Conservation (phyloP, 2,329 filamentous ascomycete species). For the Diaporthe ilicicola region DNA sequence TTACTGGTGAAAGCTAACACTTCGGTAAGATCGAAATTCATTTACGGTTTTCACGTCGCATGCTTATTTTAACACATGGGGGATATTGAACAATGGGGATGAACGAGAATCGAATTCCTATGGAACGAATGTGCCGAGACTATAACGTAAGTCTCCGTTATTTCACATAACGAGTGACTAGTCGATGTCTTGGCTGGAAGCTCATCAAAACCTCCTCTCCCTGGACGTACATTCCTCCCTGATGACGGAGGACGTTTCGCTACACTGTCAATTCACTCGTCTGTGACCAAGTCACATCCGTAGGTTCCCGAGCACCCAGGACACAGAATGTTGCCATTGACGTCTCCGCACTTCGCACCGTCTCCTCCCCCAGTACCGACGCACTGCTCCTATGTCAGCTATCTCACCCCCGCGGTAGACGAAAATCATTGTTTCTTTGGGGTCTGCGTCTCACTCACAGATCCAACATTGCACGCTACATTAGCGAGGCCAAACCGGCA, state of each 20-base stretch:
- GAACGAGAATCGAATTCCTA: neutral
- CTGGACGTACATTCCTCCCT: neutral
- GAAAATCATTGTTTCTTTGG: neutral
- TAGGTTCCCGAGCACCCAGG: neutral
- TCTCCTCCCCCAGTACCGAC: neutral
- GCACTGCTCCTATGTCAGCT: neutral
- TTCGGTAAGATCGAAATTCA: too few species aligned
- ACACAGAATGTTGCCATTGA: neutral
- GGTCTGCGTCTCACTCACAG: neutral
- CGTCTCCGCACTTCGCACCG: neutral
- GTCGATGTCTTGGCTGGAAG: neutral
- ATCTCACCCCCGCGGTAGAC: neutral
- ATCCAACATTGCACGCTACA: neutral
- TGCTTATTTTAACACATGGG: neutral
- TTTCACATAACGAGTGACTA: neutral
- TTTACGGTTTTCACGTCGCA: neutral
- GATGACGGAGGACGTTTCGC: neutral
- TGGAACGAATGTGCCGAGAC: neutral
- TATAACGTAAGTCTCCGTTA: neutral
- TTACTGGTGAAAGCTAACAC: too few species aligned
- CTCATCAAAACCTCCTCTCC: neutral
- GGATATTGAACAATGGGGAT: neutral
- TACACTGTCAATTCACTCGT: neutral
- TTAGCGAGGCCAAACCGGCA: neutral
- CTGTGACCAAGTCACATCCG: neutral